Evolutionary conservation across 2,329 filamentous ascomycete genomes (phyloP).

Genomic region (Blumeriella jaapii): DNA sequence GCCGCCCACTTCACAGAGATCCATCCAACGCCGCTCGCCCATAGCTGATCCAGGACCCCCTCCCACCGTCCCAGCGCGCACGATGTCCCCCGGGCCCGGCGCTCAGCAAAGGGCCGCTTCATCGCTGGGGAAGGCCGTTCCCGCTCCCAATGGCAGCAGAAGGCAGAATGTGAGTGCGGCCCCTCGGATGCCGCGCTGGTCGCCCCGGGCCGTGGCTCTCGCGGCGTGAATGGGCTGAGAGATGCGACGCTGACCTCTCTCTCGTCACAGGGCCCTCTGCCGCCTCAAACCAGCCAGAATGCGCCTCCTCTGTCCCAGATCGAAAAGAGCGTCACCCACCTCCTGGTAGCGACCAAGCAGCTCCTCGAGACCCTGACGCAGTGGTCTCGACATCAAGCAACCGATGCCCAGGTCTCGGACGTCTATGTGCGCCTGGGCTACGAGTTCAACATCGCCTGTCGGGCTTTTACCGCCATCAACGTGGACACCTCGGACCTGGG

Average conservation of each 20-base stretch:
- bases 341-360: slow-evolving; percentile 95
- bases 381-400: slow-evolving; percentile 88
- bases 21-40: slow-evolving; percentile 51
- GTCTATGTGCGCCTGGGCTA: slow-evolving; percentile 96
- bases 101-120: slow-evolving; percentile 52
- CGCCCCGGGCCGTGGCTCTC: background rate
- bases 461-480: slow-evolving; percentile 91
- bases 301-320: slow-evolving; percentile 64
- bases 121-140: slow-evolving; percentile 50
- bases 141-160: slow-evolving; percentile 38
- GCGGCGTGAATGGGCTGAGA: background rate
- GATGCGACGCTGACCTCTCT: slow-evolving; percentile 7
- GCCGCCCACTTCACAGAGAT: slow-evolving; percentile 39
- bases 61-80: slow-evolving; percentile 41
- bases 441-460: slow-evolving; percentile 98
- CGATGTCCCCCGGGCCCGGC: slow-evolving; percentile 44
- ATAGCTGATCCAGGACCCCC: slow-evolving; percentile 48
- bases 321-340: slow-evolving; percentile 96
- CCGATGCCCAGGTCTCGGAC: slow-evolving; percentile 91
- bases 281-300: slow-evolving; percentile 16
- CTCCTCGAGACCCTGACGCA: slow-evolving; percentile 93
- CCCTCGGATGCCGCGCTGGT: background rate
- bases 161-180: slow-evolving; percentile 44
- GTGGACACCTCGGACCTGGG: slow-evolving; percentile 91
- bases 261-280: slow-evolving; percentile 10